phyloP scores from a whole-genome alignment of 768 basidiomycete species.

The Mycena polygramma region DNA sequence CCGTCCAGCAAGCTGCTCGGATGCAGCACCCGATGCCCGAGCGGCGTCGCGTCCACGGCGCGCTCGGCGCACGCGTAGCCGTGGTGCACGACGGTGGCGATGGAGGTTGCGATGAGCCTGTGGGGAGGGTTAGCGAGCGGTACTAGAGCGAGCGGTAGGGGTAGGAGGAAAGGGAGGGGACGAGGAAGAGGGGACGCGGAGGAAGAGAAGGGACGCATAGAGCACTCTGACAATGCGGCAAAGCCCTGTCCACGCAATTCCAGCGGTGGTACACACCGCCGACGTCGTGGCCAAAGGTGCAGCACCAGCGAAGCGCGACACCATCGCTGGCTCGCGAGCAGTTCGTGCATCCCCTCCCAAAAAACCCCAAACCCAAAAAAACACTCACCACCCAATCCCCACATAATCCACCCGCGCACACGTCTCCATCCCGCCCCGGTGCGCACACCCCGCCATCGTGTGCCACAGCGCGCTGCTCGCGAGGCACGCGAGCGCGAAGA shows the following conservation, averaged over 20 bases:
- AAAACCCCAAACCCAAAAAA: too few species aligned
- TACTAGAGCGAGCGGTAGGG: neutral
- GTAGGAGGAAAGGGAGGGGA: too few species aligned
- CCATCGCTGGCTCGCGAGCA: too few species aligned
- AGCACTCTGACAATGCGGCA: too few species aligned
- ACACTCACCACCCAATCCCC: conserved; percentile 68
- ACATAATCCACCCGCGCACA: conserved; percentile 79
- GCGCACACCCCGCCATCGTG: conserved; percentile 64
- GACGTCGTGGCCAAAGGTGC: too few species aligned
- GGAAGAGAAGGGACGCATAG: too few species aligned
- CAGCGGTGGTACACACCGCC: too few species aligned
- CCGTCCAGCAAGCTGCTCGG: neutral
- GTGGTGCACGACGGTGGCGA: conserved; percentile 34
- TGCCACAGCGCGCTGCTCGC: conserved; percentile 75
- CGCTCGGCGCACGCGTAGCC: conserved; percentile 34
- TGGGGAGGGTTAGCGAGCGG: neutral
- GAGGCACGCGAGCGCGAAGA: conserved; percentile 71
- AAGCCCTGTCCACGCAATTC: too few species aligned
- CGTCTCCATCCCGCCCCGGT: conserved; percentile 67
- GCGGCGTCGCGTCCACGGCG: conserved; percentile 28
- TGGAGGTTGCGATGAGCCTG: conserved; percentile 42
- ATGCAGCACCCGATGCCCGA: conserved; percentile 31
- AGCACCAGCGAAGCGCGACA: too few species aligned
- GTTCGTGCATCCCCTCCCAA: too few species aligned
- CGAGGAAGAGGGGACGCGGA: too few species aligned